phyloP scores from a whole-genome alignment of 768 basidiomycete genomes.

The Trametes coccinea region DNA sequence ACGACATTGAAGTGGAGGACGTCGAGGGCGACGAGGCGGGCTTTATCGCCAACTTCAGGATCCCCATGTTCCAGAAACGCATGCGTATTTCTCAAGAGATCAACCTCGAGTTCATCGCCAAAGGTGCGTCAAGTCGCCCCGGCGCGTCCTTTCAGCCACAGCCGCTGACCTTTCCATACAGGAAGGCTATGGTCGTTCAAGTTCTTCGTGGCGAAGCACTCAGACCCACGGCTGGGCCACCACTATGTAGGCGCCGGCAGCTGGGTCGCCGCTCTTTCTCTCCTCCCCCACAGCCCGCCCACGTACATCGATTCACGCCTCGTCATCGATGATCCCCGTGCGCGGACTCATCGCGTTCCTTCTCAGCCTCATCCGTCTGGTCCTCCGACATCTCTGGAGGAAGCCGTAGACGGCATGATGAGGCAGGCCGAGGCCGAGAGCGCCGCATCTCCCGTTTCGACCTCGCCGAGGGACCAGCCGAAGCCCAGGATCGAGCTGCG shows the following conservation, averaged over 20 bases:
- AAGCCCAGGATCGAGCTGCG: constrained; percentile 15
- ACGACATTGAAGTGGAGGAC: constrained; percentile 58
- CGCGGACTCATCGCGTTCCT: constrained; percentile 11
- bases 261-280: constrained; percentile 49
- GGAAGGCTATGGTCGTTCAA: constrained; percentile 59
- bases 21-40: constrained; percentile 48
- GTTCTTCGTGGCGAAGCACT: constrained; percentile 36
- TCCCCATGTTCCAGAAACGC: constrained; percentile 67
- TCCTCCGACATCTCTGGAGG: constrained; percentile 8
- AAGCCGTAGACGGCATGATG: constrained; percentile 1
- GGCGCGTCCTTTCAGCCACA: not conserved
- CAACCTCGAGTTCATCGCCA: constrained; percentile 50
- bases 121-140: constrained; percentile 33
- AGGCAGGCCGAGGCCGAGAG: constrained; percentile 18
- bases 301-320: constrained; percentile 58
- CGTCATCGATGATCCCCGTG: constrained; percentile 40
- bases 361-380: not conserved
- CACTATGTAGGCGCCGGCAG: constrained; percentile 19
- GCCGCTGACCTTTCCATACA: constrained; percentile 24
- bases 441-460: constrained; percentile 24
- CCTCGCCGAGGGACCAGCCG: constrained; percentile 3
- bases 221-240: not conserved
- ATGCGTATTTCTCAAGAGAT: constrained; percentile 63
- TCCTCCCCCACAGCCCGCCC: constrained; percentile 58
- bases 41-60: constrained; percentile 53